These are phyloP conservation scores for Metschnikowia bowlesiae DNA, from an alignment of 805 yeast species.

Conservation along the genomic window DNA sequence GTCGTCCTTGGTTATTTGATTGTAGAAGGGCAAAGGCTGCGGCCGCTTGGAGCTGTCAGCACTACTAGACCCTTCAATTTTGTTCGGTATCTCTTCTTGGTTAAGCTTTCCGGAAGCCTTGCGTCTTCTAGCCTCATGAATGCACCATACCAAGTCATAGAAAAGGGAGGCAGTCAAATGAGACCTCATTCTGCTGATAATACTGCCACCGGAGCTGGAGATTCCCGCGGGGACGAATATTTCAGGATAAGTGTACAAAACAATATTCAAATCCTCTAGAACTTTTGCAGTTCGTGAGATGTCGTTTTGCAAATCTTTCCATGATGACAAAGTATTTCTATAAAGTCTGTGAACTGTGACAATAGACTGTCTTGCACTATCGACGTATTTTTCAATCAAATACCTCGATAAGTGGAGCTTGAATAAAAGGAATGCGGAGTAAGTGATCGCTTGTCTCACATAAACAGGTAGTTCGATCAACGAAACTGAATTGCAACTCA, in stretches of 20 bases:
- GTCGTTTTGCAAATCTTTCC: constrained; percentile 89
- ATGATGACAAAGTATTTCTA: constrained; percentile 83
- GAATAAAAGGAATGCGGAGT: constrained; percentile 73
- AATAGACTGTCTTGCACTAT: constrained; percentile 86
- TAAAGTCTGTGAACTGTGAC: constrained; percentile 87
- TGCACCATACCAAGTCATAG: constrained; percentile 89
- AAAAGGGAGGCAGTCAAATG: constrained; percentile 88
- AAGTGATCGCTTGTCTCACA: constrained; percentile 80
- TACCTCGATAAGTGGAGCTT: constrained; percentile 76
- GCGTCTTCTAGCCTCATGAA: constrained; percentile 87
- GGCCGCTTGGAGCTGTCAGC: constrained; percentile 32
- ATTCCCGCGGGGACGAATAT: constrained; percentile 45
- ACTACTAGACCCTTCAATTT: constrained; percentile 2
- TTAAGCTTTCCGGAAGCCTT: constrained; percentile 32
- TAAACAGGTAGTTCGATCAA: constrained; percentile 83
- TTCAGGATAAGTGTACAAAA: constrained; percentile 81
- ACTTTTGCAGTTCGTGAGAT: constrained; percentile 89
- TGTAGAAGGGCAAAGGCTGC: constrained; percentile 82
- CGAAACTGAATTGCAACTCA: constrained; percentile 52
- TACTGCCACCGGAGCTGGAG: constrained; percentile 31
- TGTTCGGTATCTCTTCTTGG: constrained; percentile 6
- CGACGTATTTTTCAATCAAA: constrained; percentile 68
- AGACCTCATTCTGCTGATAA: constrained; percentile 83
- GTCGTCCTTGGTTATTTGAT: constrained; percentile 85
- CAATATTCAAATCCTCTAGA: constrained; percentile 82